These are phyloP conservation scores for Crataegus laevigata DNA, from an alignment of 306 rosid species.

Conservation along the genomic window DNA sequence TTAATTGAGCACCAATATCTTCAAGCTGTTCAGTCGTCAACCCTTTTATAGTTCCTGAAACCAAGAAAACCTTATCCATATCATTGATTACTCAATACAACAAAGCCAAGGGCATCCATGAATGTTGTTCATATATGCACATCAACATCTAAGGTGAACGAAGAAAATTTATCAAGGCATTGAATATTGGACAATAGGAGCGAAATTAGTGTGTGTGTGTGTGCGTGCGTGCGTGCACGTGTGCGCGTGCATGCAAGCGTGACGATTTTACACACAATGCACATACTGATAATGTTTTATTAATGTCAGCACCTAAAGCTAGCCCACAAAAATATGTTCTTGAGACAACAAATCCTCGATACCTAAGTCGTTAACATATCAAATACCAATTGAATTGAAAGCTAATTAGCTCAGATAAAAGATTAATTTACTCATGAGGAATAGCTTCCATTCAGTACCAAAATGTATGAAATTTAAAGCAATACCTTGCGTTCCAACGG, in stretches of 20 bases:
- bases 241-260: not conserved
- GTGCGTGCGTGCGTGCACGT: no score
- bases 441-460: not conserved
- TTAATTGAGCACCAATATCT: constrained; percentile 92
- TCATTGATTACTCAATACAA: constrained; percentile 1
- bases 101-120: not conserved
- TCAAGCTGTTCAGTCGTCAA: constrained; percentile 75
- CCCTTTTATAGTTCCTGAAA: constrained; percentile 80
- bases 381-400: not conserved
- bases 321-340: not conserved
- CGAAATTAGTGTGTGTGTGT: not conserved
- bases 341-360: not conserved
- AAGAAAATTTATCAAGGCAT: not conserved
- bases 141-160: not conserved
- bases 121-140: not conserved
- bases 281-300: not conserved
- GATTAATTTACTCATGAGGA: not conserved
- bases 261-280: not conserved
- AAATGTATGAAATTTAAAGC: not conserved
- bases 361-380: not conserved
- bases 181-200: not conserved
- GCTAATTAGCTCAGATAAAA: not conserved
- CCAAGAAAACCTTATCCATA: constrained; percentile 13
- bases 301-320: not conserved
- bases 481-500: constrained; percentile 94